A percentile compares a stretch with the other conserved stretches of the same genome.
Conservation (phyloP, 2,329 filamentous ascomycete species). For the Neofusicoccum ribis region DNA sequence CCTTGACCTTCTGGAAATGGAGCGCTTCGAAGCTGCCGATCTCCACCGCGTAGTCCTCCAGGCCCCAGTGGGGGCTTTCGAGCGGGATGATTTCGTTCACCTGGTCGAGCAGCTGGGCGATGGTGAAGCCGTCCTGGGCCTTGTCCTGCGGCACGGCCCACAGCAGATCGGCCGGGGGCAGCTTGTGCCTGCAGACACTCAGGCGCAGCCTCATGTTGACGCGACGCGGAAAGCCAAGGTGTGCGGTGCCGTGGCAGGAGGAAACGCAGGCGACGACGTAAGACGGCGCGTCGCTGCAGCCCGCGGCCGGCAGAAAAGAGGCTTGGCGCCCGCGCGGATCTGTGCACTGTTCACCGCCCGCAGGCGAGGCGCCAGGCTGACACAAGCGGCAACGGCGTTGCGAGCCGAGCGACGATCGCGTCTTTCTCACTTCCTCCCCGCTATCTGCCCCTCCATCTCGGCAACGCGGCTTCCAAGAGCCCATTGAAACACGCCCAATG, state of each 20-base stretch:
- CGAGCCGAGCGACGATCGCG: conserved; percentile 2
- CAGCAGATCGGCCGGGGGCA: conserved; percentile 40
- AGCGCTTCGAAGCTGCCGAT: conserved; percentile 79
- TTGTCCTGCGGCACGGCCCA: conserved; percentile 37
- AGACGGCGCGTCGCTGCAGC: background rate
- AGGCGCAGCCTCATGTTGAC: conserved; percentile 38
- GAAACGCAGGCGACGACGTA: background rate
- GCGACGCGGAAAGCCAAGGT: background rate
- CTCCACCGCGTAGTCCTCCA: conserved; percentile 88
- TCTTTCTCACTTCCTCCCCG: background rate
- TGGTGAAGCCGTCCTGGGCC: conserved; percentile 51
- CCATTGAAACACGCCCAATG: conserved; percentile 8
- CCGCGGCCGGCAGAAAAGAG: conserved; percentile 3
- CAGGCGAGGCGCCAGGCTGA: background rate
- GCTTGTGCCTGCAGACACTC: conserved; percentile 36
- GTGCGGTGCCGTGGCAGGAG: background rate
- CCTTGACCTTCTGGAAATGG: conserved; percentile 74
- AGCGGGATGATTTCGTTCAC: conserved; percentile 80
- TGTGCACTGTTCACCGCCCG: background rate
- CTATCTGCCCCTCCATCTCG: background rate
- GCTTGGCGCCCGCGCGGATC: background rate
- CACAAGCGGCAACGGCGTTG: background rate
- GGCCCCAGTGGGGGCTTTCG: conserved; percentile 76
- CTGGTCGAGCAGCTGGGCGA: conserved; percentile 74
- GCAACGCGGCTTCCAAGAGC: background rate